Evolutionary conservation across 768 basidiomycete genomes (phyloP).

Genomic region (Pleurotus cornucopiae): DNA sequence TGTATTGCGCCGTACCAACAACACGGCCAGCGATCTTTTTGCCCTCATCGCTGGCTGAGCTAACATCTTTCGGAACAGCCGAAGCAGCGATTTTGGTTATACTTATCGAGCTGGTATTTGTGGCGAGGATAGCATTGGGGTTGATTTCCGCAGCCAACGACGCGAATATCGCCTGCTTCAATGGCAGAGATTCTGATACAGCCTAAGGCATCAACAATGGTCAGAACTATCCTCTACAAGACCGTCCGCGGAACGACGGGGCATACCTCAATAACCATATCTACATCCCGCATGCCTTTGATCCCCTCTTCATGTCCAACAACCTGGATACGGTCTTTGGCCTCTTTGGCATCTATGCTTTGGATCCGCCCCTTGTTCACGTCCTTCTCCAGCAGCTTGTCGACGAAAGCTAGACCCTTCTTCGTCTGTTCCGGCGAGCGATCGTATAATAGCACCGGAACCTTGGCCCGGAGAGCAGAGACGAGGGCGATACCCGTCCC

Average conservation of each 20-base stretch:
- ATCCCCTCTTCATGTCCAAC: slow-evolving; percentile 48
- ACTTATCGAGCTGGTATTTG: slow-evolving; percentile 92
- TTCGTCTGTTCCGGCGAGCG: slow-evolving; percentile 67
- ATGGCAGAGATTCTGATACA: slow-evolving; percentile 74
- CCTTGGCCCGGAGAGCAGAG: slow-evolving; percentile 77
- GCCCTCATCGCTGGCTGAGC: slow-evolving; percentile 59
- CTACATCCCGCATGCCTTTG: slow-evolving; percentile 67
- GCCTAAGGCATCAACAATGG: slow-evolving; percentile 43
- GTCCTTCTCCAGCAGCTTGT: slow-evolving; percentile 86
- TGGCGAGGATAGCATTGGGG: slow-evolving; percentile 77
- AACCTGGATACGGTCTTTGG: slow-evolving; percentile 58
- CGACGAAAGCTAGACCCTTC: slow-evolving; percentile 69
- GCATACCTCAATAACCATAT: slow-evolving; percentile 86
- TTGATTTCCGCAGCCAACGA: slow-evolving; percentile 63
- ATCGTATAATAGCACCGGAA: slow-evolving; percentile 86
- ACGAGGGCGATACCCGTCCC: slow-evolving; percentile 88
- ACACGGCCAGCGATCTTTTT: slow-evolving; percentile 67
- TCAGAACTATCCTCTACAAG: too few species aligned
- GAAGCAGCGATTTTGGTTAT: slow-evolving; percentile 91
- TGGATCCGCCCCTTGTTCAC: slow-evolving; percentile 77
- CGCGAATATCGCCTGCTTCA: slow-evolving; percentile 79
- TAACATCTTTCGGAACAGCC: slow-evolving; percentile 55
- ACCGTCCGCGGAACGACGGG: too few species aligned
- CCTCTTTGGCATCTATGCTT: slow-evolving; percentile 66
- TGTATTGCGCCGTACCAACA: slow-evolving; percentile 52